Evolutionary conservation across 148 eudicot genomes (phyloP).

Genomic region (Fagopyrum homotropicum): DNA sequence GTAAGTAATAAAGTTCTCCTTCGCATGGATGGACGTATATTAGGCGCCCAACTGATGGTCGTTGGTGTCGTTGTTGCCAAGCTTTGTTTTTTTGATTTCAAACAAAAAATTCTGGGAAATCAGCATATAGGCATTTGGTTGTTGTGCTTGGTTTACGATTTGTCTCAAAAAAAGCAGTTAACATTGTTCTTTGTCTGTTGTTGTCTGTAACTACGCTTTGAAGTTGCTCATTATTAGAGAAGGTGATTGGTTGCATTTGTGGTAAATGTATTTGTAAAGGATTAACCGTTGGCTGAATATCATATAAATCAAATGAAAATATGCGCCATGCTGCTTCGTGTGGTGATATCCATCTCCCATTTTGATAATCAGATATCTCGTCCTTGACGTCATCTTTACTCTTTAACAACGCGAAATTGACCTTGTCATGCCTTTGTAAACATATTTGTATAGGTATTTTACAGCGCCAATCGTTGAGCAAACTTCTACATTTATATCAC

Average conservation of each 20-base stretch:
- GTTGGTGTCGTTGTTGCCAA: neutral
- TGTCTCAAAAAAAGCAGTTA: neutral
- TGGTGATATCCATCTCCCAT: neutral
- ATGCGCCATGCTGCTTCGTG: neutral
- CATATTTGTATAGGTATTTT: neutral
- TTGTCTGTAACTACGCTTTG: neutral
- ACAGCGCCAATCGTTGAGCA: neutral
- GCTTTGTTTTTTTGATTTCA: accelerated
- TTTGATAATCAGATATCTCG: neutral
- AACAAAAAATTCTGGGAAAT: neutral
- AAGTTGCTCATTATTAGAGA: neutral
- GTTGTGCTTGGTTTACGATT: no score
- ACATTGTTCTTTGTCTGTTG: neutral
- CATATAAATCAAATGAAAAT: neutral
- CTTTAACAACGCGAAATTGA: neutral
- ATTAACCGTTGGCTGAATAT: neutral
- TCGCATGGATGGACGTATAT: neutral
- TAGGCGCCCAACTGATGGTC: neutral
- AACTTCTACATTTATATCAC: neutral
- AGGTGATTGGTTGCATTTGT: neutral
- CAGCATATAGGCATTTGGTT: neutral
- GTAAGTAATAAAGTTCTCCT: neutral
- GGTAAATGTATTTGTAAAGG: neutral
- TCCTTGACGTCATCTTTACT: neutral
- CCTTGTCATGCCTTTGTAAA: neutral